phyloP scores from a whole-genome alignment of 164 flowering plant species.

The Vitis labrusca region DNA sequence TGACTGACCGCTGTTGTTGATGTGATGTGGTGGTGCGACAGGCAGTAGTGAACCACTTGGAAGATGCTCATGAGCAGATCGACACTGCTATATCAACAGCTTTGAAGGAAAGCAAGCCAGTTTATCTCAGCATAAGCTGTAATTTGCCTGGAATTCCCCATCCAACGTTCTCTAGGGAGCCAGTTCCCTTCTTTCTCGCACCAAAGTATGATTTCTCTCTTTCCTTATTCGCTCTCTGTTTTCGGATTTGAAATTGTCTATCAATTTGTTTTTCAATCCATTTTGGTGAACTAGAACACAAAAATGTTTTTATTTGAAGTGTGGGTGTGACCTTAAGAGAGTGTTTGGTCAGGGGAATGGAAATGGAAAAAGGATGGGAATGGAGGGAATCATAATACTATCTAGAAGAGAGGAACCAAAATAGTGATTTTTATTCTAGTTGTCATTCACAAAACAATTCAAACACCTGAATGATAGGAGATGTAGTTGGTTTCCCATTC shows the following conservation, averaged over 20 bases:
- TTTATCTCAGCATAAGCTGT: slow-evolving; percentile 63
- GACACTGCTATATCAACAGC: slow-evolving; percentile 78
- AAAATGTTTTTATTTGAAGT: too few relatives aligned
- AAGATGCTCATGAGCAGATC: slow-evolving; percentile 67
- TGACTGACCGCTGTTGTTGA: not conserved
- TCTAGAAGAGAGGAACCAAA: too few relatives aligned
- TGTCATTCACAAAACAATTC: too few relatives aligned
- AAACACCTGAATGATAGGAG: too few relatives aligned
- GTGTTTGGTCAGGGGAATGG: too few relatives aligned
- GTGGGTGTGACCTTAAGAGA: too few relatives aligned
- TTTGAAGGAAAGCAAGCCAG: slow-evolving; percentile 73
- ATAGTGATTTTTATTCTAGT: too few relatives aligned
- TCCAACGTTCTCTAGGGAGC: slow-evolving; percentile 56
- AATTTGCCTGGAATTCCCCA: slow-evolving; percentile 65
- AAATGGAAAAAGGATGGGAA: too few relatives aligned
- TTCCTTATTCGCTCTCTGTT: not conserved
- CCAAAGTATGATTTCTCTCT: slow-evolving; percentile 39
- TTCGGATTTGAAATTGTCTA: not conserved
- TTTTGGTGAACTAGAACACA: too few relatives aligned
- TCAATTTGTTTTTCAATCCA: not conserved
- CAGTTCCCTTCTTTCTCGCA: slow-evolving; percentile 55
- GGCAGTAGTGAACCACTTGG: slow-evolving; percentile 72
- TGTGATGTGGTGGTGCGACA: slow-evolving; percentile 17
- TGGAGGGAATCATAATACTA: too few relatives aligned
- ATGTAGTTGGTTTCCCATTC: too few relatives aligned